Evolutionary conservation across 441 rosid species (phyloP).

Genomic region (Erysimum pusillum): DNA sequence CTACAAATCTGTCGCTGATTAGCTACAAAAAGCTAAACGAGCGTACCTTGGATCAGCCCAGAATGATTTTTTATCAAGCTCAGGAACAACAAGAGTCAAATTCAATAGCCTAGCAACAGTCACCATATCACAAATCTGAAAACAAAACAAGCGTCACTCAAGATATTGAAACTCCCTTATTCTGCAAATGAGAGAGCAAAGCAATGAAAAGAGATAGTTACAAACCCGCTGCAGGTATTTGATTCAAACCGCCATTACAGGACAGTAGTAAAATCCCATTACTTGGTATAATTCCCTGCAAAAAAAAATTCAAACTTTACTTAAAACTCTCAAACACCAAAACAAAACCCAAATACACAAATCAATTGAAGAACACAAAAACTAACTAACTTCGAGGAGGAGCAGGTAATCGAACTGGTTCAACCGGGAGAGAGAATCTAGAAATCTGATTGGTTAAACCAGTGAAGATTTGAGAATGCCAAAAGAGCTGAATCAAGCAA

Average conservation of each 20-base stretch:
- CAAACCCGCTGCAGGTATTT: constrained; percentile 99
- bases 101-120: constrained; percentile 84
- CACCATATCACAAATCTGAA: constrained; percentile 98
- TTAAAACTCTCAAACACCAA: constrained; percentile 18
- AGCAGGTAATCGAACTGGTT: constrained; percentile 48
- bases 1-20: not conserved
- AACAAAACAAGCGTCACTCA: constrained; percentile 24
- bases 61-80: constrained; percentile 93
- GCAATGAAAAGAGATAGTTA: constrained; percentile 29
- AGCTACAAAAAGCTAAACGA: not conserved
- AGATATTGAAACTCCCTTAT: constrained; percentile 19
- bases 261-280: constrained; percentile 84
- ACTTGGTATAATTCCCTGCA: constrained; percentile 84
- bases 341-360: not conserved
- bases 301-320: constrained; percentile 26
- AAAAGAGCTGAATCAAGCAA: constrained; percentile 86
- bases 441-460: constrained; percentile 55
- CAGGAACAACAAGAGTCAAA: constrained; percentile 92
- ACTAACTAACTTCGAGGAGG: constrained; percentile 73
- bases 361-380: not conserved
- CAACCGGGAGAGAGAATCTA: constrained; percentile 48
- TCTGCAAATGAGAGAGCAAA: constrained; percentile 1
- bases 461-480: constrained; percentile 68
- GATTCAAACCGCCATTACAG: constrained; percentile 98
- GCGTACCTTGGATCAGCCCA: constrained; percentile 95